Percentiles rank a stretch among this genome's conserved stretches.
These are phyloP conservation scores for Solanum verrucosum DNA, from an alignment of 257 asterid species.

Conservation along the genomic window DNA sequence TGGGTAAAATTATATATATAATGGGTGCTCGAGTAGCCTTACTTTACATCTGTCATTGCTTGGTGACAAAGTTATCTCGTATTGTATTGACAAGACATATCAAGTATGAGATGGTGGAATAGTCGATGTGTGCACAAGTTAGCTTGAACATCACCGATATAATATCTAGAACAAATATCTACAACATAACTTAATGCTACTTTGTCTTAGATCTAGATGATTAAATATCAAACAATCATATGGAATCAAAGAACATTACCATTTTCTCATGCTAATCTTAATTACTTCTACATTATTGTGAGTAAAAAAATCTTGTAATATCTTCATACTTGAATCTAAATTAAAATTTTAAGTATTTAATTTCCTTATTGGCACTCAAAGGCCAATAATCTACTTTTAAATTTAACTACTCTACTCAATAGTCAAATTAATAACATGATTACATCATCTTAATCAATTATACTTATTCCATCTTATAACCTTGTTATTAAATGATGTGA, in stretches of 20 bases:
- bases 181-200: too few species aligned
- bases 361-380: not conserved
- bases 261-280: too few species aligned
- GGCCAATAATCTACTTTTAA: too few species aligned
- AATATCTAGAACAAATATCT: not conserved
- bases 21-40: not conserved
- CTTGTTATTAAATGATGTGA: not conserved
- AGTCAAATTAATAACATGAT: not conserved
- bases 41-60: not conserved
- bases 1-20: too few species aligned
- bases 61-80: not conserved
- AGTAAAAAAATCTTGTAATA: not conserved
- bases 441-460: not conserved
- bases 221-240: too few species aligned
- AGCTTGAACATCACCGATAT: not conserved
- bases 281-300: too few species aligned
- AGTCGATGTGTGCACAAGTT: not conserved
- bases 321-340: too few species aligned
- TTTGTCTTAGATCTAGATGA: too few species aligned
- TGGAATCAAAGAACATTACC: too few species aligned
- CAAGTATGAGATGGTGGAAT: not conserved
- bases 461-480: not conserved
- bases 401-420: not conserved
- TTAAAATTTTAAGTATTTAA: not conserved
- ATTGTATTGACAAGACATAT: not conserved